Percentiles rank a stretch among this genome's conserved stretches.
These are phyloP conservation scores for Anthostomella pinea DNA, from an alignment of 2,329 filamentous ascomycete species.

Conservation along the genomic window DNA sequence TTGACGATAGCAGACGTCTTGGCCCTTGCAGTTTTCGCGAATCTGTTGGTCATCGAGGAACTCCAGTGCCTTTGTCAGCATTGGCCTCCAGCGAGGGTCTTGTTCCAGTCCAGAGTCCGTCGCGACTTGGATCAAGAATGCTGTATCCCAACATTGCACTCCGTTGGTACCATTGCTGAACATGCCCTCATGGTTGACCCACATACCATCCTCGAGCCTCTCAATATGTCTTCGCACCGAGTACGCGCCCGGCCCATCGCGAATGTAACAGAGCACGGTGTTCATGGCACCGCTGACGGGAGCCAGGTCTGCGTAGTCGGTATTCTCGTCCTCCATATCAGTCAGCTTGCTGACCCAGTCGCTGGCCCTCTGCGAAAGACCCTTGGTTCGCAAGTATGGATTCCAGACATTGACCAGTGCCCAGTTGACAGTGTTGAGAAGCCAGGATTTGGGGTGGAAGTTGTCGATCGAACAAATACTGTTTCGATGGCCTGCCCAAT, in stretches of 20 bases:
- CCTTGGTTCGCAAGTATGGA: slow-evolving; percentile 68
- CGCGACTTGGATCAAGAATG: slow-evolving; percentile 81
- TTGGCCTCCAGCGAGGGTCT: slow-evolving; percentile 73
- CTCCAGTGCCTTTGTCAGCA: slow-evolving; percentile 76
- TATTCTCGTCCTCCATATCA: slow-evolving; percentile 90
- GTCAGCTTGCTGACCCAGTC: slow-evolving; percentile 80
- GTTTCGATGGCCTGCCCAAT: slow-evolving; percentile 77
- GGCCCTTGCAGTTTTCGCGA: slow-evolving; percentile 73
- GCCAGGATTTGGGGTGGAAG: slow-evolving; percentile 86
- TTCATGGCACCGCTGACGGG: slow-evolving; percentile 93
- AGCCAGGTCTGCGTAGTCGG: slow-evolving; percentile 79
- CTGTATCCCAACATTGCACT: slow-evolving; percentile 96
- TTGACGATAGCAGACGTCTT: slow-evolving; percentile 82
- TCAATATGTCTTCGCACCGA: slow-evolving; percentile 76
- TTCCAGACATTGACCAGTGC: slow-evolving; percentile 75
- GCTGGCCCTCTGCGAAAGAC: slow-evolving; percentile 69
- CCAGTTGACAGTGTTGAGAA: slow-evolving; percentile 78
- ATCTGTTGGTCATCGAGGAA: slow-evolving; percentile 94
- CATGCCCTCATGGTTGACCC: slow-evolving; percentile 92
- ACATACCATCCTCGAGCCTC: slow-evolving; percentile 80
- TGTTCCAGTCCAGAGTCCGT: slow-evolving; percentile 76
- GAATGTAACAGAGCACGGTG: slow-evolving; percentile 78
- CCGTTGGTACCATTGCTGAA: slow-evolving; percentile 94
- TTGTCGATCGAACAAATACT: slow-evolving; percentile 78
- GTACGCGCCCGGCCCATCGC: slow-evolving; percentile 72